Percentiles rank a stretch among this genome's conserved stretches.
Evolutionary conservation across 2,329 filamentous ascomycete species (phyloP).

Genomic region (Metarhizium sp.): DNA sequence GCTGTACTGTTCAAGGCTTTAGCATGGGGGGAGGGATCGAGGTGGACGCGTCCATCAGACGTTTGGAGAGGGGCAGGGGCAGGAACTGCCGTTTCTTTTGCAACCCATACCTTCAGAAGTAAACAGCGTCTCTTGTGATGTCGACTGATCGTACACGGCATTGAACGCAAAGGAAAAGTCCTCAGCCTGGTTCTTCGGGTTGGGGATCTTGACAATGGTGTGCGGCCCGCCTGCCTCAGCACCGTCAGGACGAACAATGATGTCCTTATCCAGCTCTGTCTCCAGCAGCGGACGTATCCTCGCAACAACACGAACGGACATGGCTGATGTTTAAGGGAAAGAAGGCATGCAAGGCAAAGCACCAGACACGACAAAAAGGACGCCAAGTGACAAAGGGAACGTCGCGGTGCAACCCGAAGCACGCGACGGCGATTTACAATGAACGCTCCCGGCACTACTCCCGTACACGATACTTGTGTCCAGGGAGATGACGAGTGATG

Average conservation of each 20-base stretch:
- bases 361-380: background rate
- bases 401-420: background rate
- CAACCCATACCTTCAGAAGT: slow-evolving; percentile 65
- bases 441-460: background rate
- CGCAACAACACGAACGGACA: slow-evolving; percentile 78
- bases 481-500: background rate
- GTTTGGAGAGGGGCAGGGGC: background rate
- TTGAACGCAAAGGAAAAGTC: slow-evolving; percentile 94
- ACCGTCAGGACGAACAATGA: slow-evolving; percentile 65
- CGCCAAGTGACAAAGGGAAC: slow-evolving; percentile 1
- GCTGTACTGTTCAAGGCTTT: slow-evolving; percentile 53
- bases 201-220: slow-evolving; percentile 77
- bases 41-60: background rate
- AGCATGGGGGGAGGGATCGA: slow-evolving; percentile 7
- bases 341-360: slow-evolving; percentile 9
- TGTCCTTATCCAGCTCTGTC: slow-evolving; percentile 76
- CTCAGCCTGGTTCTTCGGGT: slow-evolving; percentile 84
- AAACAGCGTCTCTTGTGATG: slow-evolving; percentile 80
- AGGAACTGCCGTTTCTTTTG: background rate
- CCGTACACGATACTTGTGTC: background rate
- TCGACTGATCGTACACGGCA: slow-evolving; percentile 73
- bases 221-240: slow-evolving; percentile 51
- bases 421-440: background rate
- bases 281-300: slow-evolving; percentile 82
- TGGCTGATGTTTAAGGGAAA: slow-evolving; percentile 17